Conservation (phyloP, 345 rosid genomes). For the Hypericum perforatum region DNA sequence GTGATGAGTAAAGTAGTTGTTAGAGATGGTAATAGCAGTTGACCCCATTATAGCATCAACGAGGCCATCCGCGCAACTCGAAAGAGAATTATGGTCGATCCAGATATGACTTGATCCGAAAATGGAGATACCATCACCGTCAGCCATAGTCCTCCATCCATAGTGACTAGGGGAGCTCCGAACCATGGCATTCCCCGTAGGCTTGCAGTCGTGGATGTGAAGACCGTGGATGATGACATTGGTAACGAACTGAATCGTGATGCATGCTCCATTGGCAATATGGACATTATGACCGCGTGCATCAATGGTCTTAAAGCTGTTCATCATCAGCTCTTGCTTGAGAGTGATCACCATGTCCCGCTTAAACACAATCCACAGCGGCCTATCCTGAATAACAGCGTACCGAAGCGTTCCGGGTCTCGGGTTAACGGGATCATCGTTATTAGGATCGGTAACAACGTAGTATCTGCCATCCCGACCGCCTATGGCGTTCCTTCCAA, state of each 20-base stretch:
- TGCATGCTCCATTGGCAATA: background rate
- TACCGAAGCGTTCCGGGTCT: conserved; percentile 21
- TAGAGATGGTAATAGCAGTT: no score
- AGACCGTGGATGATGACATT: background rate
- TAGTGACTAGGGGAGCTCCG: no score
- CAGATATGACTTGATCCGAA: no score
- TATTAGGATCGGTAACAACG: conserved; percentile 13
- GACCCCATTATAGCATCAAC: no score
- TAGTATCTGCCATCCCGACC: conserved; percentile 23
- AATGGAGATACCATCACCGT: no score
- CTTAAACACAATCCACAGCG: conserved; percentile 25
- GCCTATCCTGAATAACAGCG: conserved; percentile 21
- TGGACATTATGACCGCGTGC: conserved; percentile 18
- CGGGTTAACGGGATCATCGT: conserved; percentile 18
- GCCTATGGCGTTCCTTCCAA: conserved; percentile 22
- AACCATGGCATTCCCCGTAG: no score
- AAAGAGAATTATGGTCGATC: no score
- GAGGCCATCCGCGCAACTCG: no score
- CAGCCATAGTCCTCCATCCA: no score
- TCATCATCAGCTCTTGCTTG: conserved; percentile 22
- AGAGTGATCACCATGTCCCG: conserved; percentile 24
- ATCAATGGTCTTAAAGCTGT: conserved; percentile 24
- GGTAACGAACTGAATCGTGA: background rate
- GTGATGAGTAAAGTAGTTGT: no score
- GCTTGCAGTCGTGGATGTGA: background rate